Evolutionary conservation across 108 stramenopile genomes (phyloP).

Genomic region (Epithemia pelagica): DNA sequence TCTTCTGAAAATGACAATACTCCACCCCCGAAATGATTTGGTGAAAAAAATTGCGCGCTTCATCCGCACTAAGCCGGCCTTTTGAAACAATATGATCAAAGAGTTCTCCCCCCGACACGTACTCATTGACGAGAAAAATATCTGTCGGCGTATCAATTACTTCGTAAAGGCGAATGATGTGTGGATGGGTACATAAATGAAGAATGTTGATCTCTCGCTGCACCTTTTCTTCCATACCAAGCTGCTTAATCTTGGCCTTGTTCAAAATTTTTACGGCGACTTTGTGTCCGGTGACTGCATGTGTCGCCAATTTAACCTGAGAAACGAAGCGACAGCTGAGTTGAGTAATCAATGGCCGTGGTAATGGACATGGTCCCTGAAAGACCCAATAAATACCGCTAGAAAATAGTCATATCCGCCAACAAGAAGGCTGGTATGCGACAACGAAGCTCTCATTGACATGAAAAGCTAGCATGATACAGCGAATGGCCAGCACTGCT

Average conservation of each 20-base stretch:
- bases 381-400: slow-evolving; percentile 1
- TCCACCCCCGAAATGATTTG: slow-evolving; percentile 98
- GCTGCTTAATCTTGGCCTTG: slow-evolving; percentile 95
- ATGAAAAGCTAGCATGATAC: no score
- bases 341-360: not conserved
- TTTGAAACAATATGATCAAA: slow-evolving; percentile 99
- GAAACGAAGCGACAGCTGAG: not conserved
- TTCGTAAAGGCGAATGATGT: slow-evolving; percentile 98
- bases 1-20: slow-evolving; percentile 98
- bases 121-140: slow-evolving; percentile 99
- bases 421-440: slow-evolving; percentile 10
- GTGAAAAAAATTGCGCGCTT: slow-evolving; percentile 98
- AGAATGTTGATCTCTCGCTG: slow-evolving; percentile 99
- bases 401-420: not conserved
- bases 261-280: slow-evolving; percentile 99
- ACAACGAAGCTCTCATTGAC: no score
- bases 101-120: slow-evolving; percentile 97
- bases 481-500: no score
- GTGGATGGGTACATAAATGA: slow-evolving; percentile 97
- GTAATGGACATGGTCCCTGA: not conserved
- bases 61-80: slow-evolving; percentile 90
- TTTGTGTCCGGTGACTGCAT: slow-evolving; percentile 96
- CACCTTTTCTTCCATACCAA: slow-evolving; percentile 99
- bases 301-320: slow-evolving; percentile 93
- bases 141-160: slow-evolving; percentile 97